Conservation (phyloP, 306 rosid species). For the Castanea mollissima region DNA sequence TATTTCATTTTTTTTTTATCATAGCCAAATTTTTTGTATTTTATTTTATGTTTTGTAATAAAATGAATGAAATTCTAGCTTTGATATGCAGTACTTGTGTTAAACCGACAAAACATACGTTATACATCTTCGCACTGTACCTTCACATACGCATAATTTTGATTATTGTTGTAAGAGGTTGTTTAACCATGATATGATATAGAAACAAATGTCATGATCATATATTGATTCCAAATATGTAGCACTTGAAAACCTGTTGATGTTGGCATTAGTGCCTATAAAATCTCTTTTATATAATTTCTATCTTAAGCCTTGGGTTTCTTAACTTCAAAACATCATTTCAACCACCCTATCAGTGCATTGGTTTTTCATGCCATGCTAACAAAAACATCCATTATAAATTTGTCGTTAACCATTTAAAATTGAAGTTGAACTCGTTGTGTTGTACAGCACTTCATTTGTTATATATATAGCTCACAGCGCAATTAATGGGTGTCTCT, state of each 20-base stretch:
- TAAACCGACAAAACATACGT: no score
- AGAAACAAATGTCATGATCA: no score
- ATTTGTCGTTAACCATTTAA: background rate
- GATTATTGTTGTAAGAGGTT: no score
- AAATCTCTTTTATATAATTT: slow-evolving; percentile 9
- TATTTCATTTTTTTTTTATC: no score
- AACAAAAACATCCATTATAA: background rate
- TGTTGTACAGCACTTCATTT: background rate
- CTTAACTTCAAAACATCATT: slow-evolving; percentile 42
- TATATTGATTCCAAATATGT: background rate
- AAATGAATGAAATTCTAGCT: no score
- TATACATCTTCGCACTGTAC: background rate
- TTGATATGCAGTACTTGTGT: no score
- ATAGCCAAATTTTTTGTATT: no score
- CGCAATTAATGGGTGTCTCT: background rate
- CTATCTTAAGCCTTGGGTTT: slow-evolving; percentile 25
- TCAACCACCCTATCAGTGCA: slow-evolving; percentile 24
- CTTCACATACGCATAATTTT: background rate
- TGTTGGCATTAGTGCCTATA: background rate
- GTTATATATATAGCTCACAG: background rate
- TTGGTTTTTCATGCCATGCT: background rate
- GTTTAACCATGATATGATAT: no score
- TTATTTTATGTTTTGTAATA: no score
- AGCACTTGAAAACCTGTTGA: background rate
- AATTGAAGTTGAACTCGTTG: background rate